A percentile compares a stretch with the other conserved stretches of the same genome.
These are phyloP conservation scores for Penicillium corylophilum DNA, from an alignment of 2,329 filamentous ascomycete species.

Conservation along the genomic window DNA sequence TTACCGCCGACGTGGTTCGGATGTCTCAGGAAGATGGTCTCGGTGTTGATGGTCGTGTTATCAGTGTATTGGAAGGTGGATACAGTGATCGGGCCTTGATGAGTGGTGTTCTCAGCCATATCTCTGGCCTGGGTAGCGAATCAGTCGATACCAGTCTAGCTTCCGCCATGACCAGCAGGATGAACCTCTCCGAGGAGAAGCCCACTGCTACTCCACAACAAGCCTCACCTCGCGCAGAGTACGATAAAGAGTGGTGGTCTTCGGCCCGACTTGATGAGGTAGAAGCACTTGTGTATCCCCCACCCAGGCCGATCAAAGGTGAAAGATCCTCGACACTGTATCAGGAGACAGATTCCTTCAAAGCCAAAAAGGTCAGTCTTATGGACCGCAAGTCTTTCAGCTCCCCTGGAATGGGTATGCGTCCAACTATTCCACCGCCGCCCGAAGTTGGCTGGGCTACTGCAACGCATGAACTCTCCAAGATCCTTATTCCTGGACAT, in stretches of 20 bases:
- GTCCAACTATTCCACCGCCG: slow-evolving; percentile 60
- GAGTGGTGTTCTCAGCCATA: slow-evolving; percentile 85
- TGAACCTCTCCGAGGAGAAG: slow-evolving; percentile 22
- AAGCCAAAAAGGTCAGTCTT: slow-evolving; percentile 72
- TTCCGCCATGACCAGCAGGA: slow-evolving; percentile 57
- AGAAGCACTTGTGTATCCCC: slow-evolving; percentile 58
- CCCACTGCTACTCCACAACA: background rate
- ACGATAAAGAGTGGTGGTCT: slow-evolving; percentile 74
- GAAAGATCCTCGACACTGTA: slow-evolving; percentile 70
- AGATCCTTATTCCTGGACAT: slow-evolving; percentile 73
- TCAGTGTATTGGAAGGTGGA: slow-evolving; percentile 93
- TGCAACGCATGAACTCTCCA: slow-evolving; percentile 79
- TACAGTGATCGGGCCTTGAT: slow-evolving; percentile 90
- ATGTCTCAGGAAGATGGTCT: slow-evolving; percentile 78
- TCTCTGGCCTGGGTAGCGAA: slow-evolving; percentile 66
- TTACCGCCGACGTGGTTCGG: slow-evolving; percentile 80
- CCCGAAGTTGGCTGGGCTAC: slow-evolving; percentile 83
- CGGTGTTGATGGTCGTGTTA: slow-evolving; percentile 75
- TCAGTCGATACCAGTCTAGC: slow-evolving; percentile 46
- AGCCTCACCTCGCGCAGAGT: slow-evolving; percentile 34
- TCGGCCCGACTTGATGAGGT: slow-evolving; percentile 64
- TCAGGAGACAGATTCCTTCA: slow-evolving; percentile 83
- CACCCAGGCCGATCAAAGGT: slow-evolving; percentile 46
- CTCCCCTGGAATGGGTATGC: slow-evolving; percentile 46
- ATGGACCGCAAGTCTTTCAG: slow-evolving; percentile 47